Conservation (phyloP, 176 grass and related monocot genomes). For the Aegilops speltoides region DNA sequence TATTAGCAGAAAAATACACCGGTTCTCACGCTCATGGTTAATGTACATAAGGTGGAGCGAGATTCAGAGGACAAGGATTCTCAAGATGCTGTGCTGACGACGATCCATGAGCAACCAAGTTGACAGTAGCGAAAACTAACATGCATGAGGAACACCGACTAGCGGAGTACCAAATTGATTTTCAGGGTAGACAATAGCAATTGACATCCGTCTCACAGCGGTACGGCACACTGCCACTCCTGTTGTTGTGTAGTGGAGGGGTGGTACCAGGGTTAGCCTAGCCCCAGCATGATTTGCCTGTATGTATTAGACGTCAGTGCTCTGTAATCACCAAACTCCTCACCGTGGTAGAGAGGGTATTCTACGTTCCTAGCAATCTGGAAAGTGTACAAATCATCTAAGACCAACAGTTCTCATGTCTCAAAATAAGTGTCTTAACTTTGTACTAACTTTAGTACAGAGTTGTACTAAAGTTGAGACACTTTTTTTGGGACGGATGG, state of each 20-base stretch:
- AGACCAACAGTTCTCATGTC: not conserved
- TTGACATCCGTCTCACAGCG: not conserved
- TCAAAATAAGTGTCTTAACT: too few relatives aligned
- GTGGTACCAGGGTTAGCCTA: not conserved
- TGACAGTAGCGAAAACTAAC: conserved; percentile 28
- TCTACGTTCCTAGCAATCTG: not conserved
- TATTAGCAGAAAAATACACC: not conserved
- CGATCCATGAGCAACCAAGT: not conserved
- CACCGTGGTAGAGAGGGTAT: not conserved
- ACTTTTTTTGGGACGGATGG: too few relatives aligned
- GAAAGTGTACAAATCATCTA: not conserved
- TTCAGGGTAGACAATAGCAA: conserved; percentile 14
- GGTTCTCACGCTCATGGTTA: not conserved
- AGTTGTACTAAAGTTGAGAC: too few relatives aligned
- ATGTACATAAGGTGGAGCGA: conserved; percentile 11
- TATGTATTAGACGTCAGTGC: conserved; percentile 12
- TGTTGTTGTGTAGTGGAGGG: conserved; percentile 16
- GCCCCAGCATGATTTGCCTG: not conserved
- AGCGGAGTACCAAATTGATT: conserved; percentile 11
- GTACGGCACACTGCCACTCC: not conserved
- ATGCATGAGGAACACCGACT: not conserved
- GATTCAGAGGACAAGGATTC: conserved; percentile 20
- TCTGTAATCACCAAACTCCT: not conserved
- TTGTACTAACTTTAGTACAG: too few relatives aligned
- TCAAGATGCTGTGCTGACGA: not conserved